A percentile compares a stretch with the other conserved stretches of the same genome.
These are phyloP conservation scores for Serendipita indica DNA, from an alignment of 768 basidiomycete species.

Conservation along the genomic window DNA sequence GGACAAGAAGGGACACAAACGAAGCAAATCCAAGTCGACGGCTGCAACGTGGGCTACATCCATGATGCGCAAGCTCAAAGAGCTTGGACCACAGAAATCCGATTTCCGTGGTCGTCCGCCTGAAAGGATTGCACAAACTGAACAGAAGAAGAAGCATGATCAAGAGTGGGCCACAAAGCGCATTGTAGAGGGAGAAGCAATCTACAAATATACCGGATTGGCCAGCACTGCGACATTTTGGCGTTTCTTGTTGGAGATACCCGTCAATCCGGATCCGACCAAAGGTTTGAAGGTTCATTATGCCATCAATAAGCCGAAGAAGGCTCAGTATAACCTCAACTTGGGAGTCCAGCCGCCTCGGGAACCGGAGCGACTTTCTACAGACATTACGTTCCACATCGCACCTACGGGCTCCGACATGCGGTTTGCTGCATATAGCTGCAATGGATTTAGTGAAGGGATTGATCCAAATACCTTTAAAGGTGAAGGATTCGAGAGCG, in stretches of 20 bases:
- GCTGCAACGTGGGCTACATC: slow-evolving; percentile 2
- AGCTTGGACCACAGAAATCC: not conserved
- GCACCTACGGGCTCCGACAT: slow-evolving; percentile 49
- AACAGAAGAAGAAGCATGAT: not conserved
- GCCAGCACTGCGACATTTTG: slow-evolving; percentile 81
- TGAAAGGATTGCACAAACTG: not conserved
- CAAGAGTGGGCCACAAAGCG: not conserved
- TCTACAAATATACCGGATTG: not conserved
- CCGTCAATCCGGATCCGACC: slow-evolving; percentile 31
- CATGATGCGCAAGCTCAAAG: not conserved
- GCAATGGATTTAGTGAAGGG: slow-evolving; percentile 34
- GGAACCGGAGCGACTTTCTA: not conserved
- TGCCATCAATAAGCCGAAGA: slow-evolving; percentile 65
- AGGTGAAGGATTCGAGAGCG: slow-evolving; percentile 62
- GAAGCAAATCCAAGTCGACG: not conserved
- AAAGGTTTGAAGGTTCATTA: slow-evolving; percentile 69
- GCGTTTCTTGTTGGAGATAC: slow-evolving; percentile 79
- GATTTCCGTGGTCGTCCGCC: slow-evolving; percentile 2
- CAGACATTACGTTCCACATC: slow-evolving; percentile 51
- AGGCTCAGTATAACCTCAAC: slow-evolving; percentile 37
- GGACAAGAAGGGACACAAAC: not conserved
- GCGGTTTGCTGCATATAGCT: slow-evolving; percentile 66
- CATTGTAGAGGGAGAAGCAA: slow-evolving; percentile 1
- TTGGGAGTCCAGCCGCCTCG: not conserved
- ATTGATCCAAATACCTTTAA: slow-evolving; percentile 79